These are phyloP conservation scores for Phytophthora sp. DNA, from an alignment of 352 stramenopile genomes.

Conservation along the genomic window DNA sequence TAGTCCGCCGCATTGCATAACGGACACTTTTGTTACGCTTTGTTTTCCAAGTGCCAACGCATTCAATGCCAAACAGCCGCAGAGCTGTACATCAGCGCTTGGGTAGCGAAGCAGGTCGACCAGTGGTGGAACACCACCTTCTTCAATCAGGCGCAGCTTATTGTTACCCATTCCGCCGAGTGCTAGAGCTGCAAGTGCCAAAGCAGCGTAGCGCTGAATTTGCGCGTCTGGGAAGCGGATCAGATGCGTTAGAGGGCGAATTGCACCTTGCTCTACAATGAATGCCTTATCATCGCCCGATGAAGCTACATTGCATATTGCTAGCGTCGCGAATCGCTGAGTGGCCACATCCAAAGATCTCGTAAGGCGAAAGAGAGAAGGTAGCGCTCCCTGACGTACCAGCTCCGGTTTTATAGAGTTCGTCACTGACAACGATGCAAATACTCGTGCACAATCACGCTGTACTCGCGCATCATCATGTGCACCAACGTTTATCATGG, in stretches of 20 bases:
- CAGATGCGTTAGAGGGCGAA: conserved; percentile 95
- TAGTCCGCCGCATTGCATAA: conserved; percentile 92
- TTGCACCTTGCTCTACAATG: conserved; percentile 92
- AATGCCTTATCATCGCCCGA: conserved; percentile 83
- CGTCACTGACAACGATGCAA: conserved; percentile 92
- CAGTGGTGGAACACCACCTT: conserved; percentile 92
- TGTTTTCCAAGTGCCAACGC: conserved; percentile 89
- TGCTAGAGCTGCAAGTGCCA: conserved; percentile 92
- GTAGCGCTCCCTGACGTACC: conserved; percentile 80
- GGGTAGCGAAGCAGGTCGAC: conserved; percentile 94
- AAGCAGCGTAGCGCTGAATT: conserved; percentile 94
- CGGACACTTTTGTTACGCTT: conserved; percentile 84
- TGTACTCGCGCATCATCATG: conserved; percentile 93
- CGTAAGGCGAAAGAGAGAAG: conserved; percentile 93
- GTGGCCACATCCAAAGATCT: conserved; percentile 92
- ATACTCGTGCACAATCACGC: conserved; percentile 90
- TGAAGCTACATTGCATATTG: conserved; percentile 93
- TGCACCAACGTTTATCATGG: conserved; percentile 72
- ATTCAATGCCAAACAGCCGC: conserved; percentile 92
- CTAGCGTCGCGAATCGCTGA: conserved; percentile 95
- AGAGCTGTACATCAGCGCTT: conserved; percentile 94
- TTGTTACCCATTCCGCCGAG: conserved; percentile 93
- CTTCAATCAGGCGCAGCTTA: conserved; percentile 93
- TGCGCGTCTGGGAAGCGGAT: conserved; percentile 95
- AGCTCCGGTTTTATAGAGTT: conserved; percentile 86